A percentile compares a stretch with the other conserved stretches of the same genome.
These are phyloP conservation scores for Penicillium parvum DNA, from an alignment of 495 filamentous ascomycete species.

Conservation along the genomic window DNA sequence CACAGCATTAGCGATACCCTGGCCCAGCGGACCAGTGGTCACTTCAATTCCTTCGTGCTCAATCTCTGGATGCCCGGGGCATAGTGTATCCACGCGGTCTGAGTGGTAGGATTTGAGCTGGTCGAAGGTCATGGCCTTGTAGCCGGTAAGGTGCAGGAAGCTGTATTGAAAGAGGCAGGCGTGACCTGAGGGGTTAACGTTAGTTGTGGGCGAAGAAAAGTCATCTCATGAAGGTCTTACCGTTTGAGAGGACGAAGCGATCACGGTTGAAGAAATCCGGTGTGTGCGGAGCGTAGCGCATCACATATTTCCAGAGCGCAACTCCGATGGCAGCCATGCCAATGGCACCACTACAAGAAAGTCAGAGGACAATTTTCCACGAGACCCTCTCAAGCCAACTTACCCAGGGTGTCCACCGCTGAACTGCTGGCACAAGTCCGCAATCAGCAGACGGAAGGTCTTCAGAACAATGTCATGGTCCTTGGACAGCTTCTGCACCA, in stretches of 20 bases:
- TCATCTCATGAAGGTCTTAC: constrained; percentile 2
- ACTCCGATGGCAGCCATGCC: constrained; percentile 89
- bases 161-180: constrained; percentile 58
- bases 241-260: constrained; percentile 77
- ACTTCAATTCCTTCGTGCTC: constrained; percentile 59
- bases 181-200: constrained; percentile 35
- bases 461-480: constrained; percentile 45
- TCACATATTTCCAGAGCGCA: constrained; percentile 85
- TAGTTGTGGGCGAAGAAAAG: neutral
- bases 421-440: constrained; percentile 58
- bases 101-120: constrained; percentile 59
- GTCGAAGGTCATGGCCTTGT: constrained; percentile 55
- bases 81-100: constrained; percentile 45
- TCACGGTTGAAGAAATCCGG: constrained; percentile 86
- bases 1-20: constrained; percentile 55
- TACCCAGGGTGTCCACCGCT: constrained; percentile 55
- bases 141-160: constrained; percentile 54
- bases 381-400: no score
- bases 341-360: constrained; percentile 57
- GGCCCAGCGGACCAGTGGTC: constrained; percentile 55
- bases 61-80: constrained; percentile 59
- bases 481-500: constrained; percentile 26
- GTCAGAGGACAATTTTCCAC: no score
- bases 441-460: constrained; percentile 51
- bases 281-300: constrained; percentile 93